Evolutionary conservation across 2,329 filamentous ascomycete genomes (phyloP).

Genomic region (Diplocarpon mali): DNA sequence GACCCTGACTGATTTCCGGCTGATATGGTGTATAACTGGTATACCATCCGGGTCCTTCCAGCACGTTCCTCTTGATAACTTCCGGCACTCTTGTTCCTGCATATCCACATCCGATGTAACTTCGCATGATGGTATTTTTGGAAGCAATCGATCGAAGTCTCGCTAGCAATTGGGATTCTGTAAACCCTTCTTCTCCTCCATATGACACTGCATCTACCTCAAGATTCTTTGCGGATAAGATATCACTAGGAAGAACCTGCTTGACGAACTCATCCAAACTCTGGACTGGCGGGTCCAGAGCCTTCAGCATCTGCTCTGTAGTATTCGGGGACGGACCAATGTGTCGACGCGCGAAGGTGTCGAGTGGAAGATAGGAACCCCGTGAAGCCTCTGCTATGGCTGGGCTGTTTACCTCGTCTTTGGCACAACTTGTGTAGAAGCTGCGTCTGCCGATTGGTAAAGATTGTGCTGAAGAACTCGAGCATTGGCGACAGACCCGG

Average conservation of each 20-base stretch:
- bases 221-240: slow-evolving; percentile 57
- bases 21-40: slow-evolving; percentile 97
- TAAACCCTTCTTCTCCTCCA: slow-evolving; percentile 22
- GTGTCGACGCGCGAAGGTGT: slow-evolving; percentile 66
- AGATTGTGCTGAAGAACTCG: slow-evolving; percentile 7
- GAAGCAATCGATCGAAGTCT: slow-evolving; percentile 41
- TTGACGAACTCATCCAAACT: slow-evolving; percentile 73
- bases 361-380: slow-evolving; percentile 35
- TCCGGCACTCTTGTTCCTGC: slow-evolving; percentile 76
- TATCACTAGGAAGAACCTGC: slow-evolving; percentile 72
- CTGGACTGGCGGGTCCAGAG: slow-evolving; percentile 60
- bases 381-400: slow-evolving; percentile 14
- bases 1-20: slow-evolving; percentile 91
- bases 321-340: slow-evolving; percentile 70
- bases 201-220: slow-evolving; percentile 38
- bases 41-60: slow-evolving; percentile 94
- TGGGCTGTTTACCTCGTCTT: slow-evolving; percentile 19
- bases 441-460: slow-evolving; percentile 19
- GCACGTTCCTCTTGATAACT: slow-evolving; percentile 84
- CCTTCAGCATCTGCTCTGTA: slow-evolving; percentile 66
- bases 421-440: slow-evolving; percentile 26
- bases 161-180: slow-evolving; percentile 49
- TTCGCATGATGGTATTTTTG: slow-evolving; percentile 50
- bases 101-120: slow-evolving; percentile 81
- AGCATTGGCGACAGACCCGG: slow-evolving; percentile 17